These are phyloP conservation scores for Monosporascus sp. DNA, from an alignment of 2,329 filamentous ascomycete genomes.

Conservation along the genomic window DNA sequence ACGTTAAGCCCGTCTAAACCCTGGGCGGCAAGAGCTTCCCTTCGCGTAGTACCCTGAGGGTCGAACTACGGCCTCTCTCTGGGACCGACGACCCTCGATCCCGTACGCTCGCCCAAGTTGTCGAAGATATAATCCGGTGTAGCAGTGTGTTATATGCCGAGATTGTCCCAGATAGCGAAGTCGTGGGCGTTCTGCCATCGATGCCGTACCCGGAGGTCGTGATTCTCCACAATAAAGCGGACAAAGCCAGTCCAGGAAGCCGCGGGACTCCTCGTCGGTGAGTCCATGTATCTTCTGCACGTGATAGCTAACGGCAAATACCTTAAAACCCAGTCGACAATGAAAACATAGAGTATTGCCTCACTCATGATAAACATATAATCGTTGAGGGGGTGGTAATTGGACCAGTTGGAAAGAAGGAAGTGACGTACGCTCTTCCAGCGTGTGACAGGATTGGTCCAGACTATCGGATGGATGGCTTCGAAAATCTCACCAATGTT, in stretches of 20 bases:
- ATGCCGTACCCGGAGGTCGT: slow-evolving; percentile 25
- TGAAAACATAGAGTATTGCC: too few species aligned
- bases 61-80: slow-evolving; percentile 49
- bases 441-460: slow-evolving; percentile 60
- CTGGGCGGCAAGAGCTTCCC: slow-evolving; percentile 31
- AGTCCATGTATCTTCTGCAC: slow-evolving; percentile 21
- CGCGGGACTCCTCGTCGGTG: slow-evolving; percentile 14
- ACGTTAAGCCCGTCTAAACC: neutral
- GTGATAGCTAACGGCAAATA: slow-evolving; percentile 25
- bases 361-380: too few species aligned
- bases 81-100: slow-evolving; percentile 43
- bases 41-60: slow-evolving; percentile 37
- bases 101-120: slow-evolving; percentile 39
- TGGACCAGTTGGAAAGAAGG: slow-evolving; percentile 29
- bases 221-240: slow-evolving; percentile 22
- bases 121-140: slow-evolving; percentile 45
- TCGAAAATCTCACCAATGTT: slow-evolving; percentile 47
- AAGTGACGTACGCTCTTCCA: slow-evolving; percentile 44
- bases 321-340: neutral
- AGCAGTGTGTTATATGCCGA: slow-evolving; percentile 48
- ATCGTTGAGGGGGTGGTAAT: neutral
- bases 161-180: slow-evolving; percentile 53
- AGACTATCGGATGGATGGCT: slow-evolving; percentile 51
- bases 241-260: slow-evolving; percentile 22
- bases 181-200: slow-evolving; percentile 31